Percentiles rank a stretch among this genome's conserved stretches.
These are phyloP conservation scores for Hypoxylon cercidicola DNA, from an alignment of 495 filamentous ascomycete genomes.

Conservation along the genomic window DNA sequence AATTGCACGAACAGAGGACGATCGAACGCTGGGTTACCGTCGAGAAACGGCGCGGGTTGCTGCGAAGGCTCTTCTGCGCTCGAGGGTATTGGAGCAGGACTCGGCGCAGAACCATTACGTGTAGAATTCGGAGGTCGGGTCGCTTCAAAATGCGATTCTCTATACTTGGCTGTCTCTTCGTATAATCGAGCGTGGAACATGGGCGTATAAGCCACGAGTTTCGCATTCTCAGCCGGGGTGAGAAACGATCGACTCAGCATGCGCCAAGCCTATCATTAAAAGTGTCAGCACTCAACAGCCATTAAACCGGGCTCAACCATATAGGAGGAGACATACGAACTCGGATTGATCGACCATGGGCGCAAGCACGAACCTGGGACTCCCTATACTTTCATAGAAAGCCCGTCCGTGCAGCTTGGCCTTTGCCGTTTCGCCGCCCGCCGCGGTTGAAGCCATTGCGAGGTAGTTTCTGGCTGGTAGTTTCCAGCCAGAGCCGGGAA, in stretches of 20 bases:
- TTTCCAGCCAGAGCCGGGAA: slow-evolving; percentile 29
- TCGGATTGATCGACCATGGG: slow-evolving; percentile 99
- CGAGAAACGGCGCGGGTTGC: slow-evolving; percentile 65
- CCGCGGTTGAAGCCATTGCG: slow-evolving; percentile 28
- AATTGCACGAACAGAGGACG: slow-evolving; percentile 96
- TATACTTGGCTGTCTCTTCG: slow-evolving; percentile 76
- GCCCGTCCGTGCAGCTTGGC: slow-evolving; percentile 81
- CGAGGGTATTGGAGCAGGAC: slow-evolving; percentile 2
- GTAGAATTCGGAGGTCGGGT: slow-evolving; percentile 44
- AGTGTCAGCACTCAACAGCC: slow-evolving; percentile 26
- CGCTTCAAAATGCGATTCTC: slow-evolving; percentile 80
- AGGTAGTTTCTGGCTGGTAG: slow-evolving; percentile 19
- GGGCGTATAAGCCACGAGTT: slow-evolving; percentile 84
- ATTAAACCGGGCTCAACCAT: not conserved
- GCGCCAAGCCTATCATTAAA: slow-evolving; percentile 80
- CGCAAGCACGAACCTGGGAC: slow-evolving; percentile 87
- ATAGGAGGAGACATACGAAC: slow-evolving; percentile 71
- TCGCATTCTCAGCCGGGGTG: slow-evolving; percentile 64
- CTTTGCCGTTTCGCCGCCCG: slow-evolving; percentile 30
- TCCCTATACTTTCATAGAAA: slow-evolving; percentile 94
- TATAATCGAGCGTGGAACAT: slow-evolving; percentile 96
- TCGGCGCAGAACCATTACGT: slow-evolving; percentile 37
- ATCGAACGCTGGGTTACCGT: slow-evolving; percentile 85
- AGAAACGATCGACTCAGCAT: slow-evolving; percentile 93
- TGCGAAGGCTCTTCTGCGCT: slow-evolving; percentile 23